phyloP scores from a whole-genome alignment of 2,329 filamentous ascomycete genomes.

The Cladosporium sp. region DNA sequence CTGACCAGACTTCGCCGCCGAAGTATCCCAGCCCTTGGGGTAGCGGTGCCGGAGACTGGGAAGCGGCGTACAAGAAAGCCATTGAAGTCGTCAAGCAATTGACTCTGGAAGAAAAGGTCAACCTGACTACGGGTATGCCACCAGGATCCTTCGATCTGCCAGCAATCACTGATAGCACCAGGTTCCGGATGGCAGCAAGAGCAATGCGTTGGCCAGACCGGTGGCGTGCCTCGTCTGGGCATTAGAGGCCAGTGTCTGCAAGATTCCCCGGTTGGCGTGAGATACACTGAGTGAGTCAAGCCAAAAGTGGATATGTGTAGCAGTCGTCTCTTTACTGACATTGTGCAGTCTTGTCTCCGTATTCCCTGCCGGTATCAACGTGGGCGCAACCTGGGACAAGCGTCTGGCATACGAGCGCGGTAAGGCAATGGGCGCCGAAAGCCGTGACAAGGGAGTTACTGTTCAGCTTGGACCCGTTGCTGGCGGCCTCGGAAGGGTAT shows the following conservation, averaged over 20 bases:
- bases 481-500: slow-evolving; percentile 64
- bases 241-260: slow-evolving; percentile 79
- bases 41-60: slow-evolving; percentile 48
- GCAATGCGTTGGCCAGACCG: slow-evolving; percentile 73
- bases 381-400: slow-evolving; percentile 54
- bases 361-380: slow-evolving; percentile 39
- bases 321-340: not conserved
- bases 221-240: slow-evolving; percentile 68
- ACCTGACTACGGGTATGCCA: slow-evolving; percentile 41
- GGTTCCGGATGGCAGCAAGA: slow-evolving; percentile 63
- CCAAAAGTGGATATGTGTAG: too few relatives aligned
- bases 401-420: slow-evolving; percentile 66
- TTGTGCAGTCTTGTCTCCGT: slow-evolving; percentile 37
- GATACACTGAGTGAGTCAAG: slow-evolving; percentile 60
- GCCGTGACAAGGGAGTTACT: slow-evolving; percentile 56
- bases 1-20: slow-evolving; percentile 30
- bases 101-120: slow-evolving; percentile 38
- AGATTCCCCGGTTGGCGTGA: slow-evolving; percentile 79
- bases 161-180: slow-evolving; percentile 22
- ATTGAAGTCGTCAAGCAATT: slow-evolving; percentile 35
- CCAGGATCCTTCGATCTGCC: slow-evolving; percentile 11
- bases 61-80: slow-evolving; percentile 34
- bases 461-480: slow-evolving; percentile 64
- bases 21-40: slow-evolving; percentile 34
- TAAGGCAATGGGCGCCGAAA: slow-evolving; percentile 70